Conservation (phyloP, 306 rosid species). For the Lathyrus oleraceus region DNA sequence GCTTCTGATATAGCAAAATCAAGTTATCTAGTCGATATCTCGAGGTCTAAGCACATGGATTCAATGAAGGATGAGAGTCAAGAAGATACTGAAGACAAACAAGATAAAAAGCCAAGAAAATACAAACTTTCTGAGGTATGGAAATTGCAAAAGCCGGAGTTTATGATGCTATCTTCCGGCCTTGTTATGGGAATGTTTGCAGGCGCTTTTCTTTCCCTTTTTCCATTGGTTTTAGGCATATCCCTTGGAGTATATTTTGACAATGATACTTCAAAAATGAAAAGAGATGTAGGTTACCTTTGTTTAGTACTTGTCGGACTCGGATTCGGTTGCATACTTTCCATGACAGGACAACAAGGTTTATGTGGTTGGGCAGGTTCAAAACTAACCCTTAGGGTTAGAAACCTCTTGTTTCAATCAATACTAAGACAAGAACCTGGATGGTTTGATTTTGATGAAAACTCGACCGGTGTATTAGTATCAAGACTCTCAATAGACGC, state of each 20-base stretch:
- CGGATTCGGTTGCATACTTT: slow-evolving; percentile 73
- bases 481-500: slow-evolving; percentile 75
- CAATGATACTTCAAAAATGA: slow-evolving; percentile 42
- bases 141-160: slow-evolving; percentile 74
- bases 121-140: slow-evolving; percentile 59
- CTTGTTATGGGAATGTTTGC: slow-evolving; percentile 70
- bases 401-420: slow-evolving; percentile 72
- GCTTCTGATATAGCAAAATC: slow-evolving; percentile 42
- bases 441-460: slow-evolving; percentile 88
- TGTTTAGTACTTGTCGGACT: slow-evolving; percentile 72
- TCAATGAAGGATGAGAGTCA: slow-evolving; percentile 36
- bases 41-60: slow-evolving; percentile 30
- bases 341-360: slow-evolving; percentile 94
- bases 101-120: slow-evolving; percentile 38
- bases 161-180: slow-evolving; percentile 54
- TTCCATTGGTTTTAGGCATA: slow-evolving; percentile 66
- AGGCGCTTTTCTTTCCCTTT: slow-evolving; percentile 76
- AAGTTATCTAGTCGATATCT: slow-evolving; percentile 29
- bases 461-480: slow-evolving; percentile 71
- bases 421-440: slow-evolving; percentile 90
- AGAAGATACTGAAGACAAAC: slow-evolving; percentile 43
- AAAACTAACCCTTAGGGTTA: slow-evolving; percentile 77
- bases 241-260: slow-evolving; percentile 65
- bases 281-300: slow-evolving; percentile 50
- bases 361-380: slow-evolving; percentile 94